phyloP scores from a whole-genome alignment of 306 rosid species.

The Vigna nakashimae region DNA sequence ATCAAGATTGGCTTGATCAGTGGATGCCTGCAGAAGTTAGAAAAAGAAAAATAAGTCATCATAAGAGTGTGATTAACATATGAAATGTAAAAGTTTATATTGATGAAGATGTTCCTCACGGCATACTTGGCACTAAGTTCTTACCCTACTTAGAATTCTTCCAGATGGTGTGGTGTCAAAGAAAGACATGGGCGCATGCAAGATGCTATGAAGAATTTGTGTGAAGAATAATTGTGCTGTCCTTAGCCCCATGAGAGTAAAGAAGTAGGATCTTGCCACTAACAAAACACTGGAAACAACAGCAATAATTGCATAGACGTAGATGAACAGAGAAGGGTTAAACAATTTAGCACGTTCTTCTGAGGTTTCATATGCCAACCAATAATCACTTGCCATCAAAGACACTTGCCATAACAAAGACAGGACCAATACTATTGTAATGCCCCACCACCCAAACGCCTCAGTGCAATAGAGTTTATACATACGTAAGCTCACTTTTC shows the following conservation, averaged over 20 bases:
- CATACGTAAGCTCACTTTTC: slow-evolving; percentile 64
- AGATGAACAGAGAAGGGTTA: slow-evolving; percentile 59
- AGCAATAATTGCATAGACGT: slow-evolving; percentile 59
- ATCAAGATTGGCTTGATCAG: slow-evolving; percentile 80
- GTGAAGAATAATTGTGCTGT: slow-evolving; percentile 70
- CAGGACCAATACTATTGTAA: slow-evolving; percentile 49
- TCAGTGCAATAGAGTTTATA: slow-evolving; percentile 77
- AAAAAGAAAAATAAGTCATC: background rate
- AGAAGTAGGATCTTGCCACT: slow-evolving; percentile 46
- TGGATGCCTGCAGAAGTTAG: slow-evolving; percentile 61
- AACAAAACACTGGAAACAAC: slow-evolving; percentile 52
- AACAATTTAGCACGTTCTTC: slow-evolving; percentile 55
- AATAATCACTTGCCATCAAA: slow-evolving; percentile 73
- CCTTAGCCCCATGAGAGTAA: slow-evolving; percentile 60
- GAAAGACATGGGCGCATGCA: slow-evolving; percentile 89
- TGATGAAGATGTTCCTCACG: background rate
- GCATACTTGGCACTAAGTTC: slow-evolving; percentile 25
- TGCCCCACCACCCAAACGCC: slow-evolving; percentile 89
- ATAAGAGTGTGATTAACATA: slow-evolving; percentile 18
- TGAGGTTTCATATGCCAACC: slow-evolving; percentile 86
- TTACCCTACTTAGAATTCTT: slow-evolving; percentile 84
- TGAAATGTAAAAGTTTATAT: background rate
- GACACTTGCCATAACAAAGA: slow-evolving; percentile 67
- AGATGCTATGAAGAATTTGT: slow-evolving; percentile 66
- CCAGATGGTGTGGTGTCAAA: slow-evolving; percentile 93